These are phyloP conservation scores for Aotearoamyces nothofagi DNA, from an alignment of 2,329 filamentous ascomycete species.

Conservation along the genomic window DNA sequence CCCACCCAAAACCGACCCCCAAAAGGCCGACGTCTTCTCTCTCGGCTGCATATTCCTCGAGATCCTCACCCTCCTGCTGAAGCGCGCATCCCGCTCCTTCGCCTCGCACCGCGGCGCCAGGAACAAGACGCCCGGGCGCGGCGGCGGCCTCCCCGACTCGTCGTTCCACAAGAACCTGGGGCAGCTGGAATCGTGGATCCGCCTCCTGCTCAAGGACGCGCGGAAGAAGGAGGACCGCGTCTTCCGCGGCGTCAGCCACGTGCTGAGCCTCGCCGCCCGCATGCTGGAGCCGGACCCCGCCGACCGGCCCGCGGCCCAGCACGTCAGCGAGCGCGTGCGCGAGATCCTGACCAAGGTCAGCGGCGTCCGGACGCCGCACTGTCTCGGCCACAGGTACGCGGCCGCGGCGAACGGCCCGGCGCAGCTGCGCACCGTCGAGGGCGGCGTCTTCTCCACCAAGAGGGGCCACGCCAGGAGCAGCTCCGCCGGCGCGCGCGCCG, in stretches of 20 bases:
- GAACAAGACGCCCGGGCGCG: constrained; percentile 34
- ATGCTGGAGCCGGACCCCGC: constrained; percentile 37
- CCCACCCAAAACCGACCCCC: constrained; percentile 23
- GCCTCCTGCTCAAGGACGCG: constrained; percentile 41
- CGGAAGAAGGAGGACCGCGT: constrained; percentile 27
- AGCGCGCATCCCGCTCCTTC: constrained; percentile 51
- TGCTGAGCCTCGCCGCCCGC: constrained; percentile 34
- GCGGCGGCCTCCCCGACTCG: constrained; percentile 46
- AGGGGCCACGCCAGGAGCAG: constrained; percentile 12
- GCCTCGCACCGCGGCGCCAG: constrained; percentile 49
- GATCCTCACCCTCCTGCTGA: constrained; percentile 52
- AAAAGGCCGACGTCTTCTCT: constrained; percentile 57
- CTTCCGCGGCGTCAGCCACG: constrained; percentile 33
- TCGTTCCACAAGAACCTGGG: constrained; percentile 59
- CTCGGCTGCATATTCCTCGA: constrained; percentile 61
- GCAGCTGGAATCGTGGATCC: constrained; percentile 56
- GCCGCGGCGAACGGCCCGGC: constrained; percentile 23
- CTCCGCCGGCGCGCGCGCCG: not conserved
- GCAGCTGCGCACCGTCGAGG: too few species aligned
- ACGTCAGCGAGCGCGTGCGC: constrained; percentile 37
- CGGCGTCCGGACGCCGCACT: constrained; percentile 33
- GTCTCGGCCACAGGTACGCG: constrained; percentile 27
- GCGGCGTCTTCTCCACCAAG: constrained; percentile 13
- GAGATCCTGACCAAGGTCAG: constrained; percentile 33
- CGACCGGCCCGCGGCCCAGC: constrained; percentile 34